These are phyloP conservation scores for Vinca minor DNA, from an alignment of 257 asterid genomes.

Conservation along the genomic window DNA sequence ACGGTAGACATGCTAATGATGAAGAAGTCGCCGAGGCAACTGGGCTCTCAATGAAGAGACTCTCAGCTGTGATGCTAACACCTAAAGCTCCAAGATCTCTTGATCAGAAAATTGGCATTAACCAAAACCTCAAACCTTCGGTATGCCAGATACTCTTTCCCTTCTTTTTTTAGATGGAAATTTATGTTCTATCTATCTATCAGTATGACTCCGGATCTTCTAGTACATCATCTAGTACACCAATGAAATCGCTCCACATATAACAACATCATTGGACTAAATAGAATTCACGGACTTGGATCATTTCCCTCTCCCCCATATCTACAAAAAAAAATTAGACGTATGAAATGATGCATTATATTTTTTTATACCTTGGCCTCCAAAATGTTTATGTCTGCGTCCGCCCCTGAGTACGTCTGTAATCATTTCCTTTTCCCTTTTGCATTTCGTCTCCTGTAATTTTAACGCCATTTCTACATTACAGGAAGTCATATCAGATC, in stretches of 20 bases:
- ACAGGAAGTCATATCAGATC: constrained; percentile 80
- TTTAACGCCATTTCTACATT: constrained; percentile 1
- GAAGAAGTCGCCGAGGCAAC: constrained; percentile 81
- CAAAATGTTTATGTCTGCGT: too few species aligned
- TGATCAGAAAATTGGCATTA: constrained; percentile 80
- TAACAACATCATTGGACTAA: too few species aligned
- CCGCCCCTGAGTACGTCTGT: too few species aligned
- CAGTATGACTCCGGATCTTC: too few species aligned
- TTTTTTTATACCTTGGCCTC: too few species aligned
- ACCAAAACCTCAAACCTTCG: constrained; percentile 67
- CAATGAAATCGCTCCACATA: too few species aligned
- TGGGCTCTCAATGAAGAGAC: constrained; percentile 84
- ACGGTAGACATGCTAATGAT: constrained; percentile 60
- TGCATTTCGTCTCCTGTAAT: not conserved
- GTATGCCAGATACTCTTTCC: constrained; percentile 28
- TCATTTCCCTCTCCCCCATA: too few species aligned
- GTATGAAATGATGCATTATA: too few species aligned
- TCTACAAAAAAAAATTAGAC: too few species aligned
- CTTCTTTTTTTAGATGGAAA: constrained; percentile 2
- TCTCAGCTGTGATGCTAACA: constrained; percentile 59
- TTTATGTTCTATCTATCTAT: too few species aligned
- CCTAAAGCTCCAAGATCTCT: constrained; percentile 92
- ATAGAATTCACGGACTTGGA: too few species aligned
- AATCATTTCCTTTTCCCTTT: not conserved
- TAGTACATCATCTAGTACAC: too few species aligned